Conservation (phyloP, 2,329 filamentous ascomycete species). For the Cordyceps cicadae region DNA sequence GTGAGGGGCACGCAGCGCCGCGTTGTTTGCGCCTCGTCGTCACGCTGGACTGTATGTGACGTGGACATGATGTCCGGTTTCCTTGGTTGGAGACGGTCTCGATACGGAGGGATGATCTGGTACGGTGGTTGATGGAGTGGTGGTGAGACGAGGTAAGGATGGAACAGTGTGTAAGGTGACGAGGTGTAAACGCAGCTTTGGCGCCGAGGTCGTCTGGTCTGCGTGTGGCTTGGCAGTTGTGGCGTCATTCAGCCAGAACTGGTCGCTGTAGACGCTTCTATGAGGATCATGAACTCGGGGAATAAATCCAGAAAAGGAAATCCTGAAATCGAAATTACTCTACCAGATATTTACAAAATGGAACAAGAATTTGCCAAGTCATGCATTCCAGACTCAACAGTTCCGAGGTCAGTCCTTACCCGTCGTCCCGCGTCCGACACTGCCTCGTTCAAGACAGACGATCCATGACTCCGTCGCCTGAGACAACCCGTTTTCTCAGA, state of each 20-base stretch:
- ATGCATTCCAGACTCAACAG: too few species aligned
- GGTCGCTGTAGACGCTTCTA: too few species aligned
- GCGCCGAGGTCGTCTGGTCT: not conserved
- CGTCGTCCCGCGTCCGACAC: too few species aligned
- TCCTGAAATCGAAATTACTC: not conserved
- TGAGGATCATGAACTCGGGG: not conserved
- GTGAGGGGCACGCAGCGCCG: constrained; percentile 33
- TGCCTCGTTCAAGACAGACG: too few species aligned
- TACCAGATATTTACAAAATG: too few species aligned
- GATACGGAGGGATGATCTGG: not conserved
- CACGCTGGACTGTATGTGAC: constrained; percentile 19
- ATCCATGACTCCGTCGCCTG: too few species aligned
- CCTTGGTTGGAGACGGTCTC: not conserved
- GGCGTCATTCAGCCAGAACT: not conserved
- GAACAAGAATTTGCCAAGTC: not conserved
- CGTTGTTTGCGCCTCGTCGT: constrained; percentile 29
- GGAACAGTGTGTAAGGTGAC: not conserved
- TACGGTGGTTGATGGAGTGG: not conserved
- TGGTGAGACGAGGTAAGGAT: not conserved
- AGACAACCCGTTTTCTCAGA: too few species aligned
- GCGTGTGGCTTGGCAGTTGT: not conserved
- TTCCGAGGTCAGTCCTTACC: too few species aligned
- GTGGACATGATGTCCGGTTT: not conserved
- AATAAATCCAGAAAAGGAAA: not conserved
- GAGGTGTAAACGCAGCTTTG: not conserved